Evolutionary conservation across 805 yeast genomes (phyloP), one percentile per base, ranked within the genome.

Genomic region (Citeromyces nyonsensis): DNA sequence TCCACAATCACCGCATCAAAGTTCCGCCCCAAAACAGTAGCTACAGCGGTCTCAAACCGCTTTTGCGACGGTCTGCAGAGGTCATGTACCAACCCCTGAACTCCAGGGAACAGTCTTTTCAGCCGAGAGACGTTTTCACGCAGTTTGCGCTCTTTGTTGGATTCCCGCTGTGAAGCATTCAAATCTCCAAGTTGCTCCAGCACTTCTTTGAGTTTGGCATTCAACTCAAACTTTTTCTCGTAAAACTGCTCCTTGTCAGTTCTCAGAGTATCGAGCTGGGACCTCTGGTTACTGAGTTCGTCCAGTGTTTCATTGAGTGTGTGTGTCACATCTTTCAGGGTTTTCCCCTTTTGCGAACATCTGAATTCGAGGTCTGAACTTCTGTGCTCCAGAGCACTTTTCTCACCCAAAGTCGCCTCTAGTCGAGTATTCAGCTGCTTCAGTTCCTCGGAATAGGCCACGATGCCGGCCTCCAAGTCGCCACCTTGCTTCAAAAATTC

Each of bases 1-100:
- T 84, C 94, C 5, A 91, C 98, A 12, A 91, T 66, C 11, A 91
- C 68, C 0, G 95, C 69, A 51, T 91, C 94, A 43, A 76, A 68
- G 44, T 80, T 66, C 36, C 69, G 66, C 6, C 96, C 97, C 20
- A 91, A 57, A 5, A 80, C 68, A 0, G 88, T 77, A 24, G 79
- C 69, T 25, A 85, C 64, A 0, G 95, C 94, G 5, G 60, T 42
- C 31, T 79, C 84, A 48, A 72, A 85, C 43, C 70, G 77, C 36
- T 69, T 69, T 41, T 77, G 77, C 33, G 69, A 63, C 13, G 95
- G 94, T 35, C 72, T 71, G 30, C 88, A 80, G 15, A 86, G 59
- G 44, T 85, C 95, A 40, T 72, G 66, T 4, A 88, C 72, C 8
- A 84, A 51, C 3, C 96, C 97, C 41, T 66, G 66, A 3, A 91